Evolutionary conservation across 148 eudicot species (phyloP).

Genomic region (Beta vulgaris): DNA sequence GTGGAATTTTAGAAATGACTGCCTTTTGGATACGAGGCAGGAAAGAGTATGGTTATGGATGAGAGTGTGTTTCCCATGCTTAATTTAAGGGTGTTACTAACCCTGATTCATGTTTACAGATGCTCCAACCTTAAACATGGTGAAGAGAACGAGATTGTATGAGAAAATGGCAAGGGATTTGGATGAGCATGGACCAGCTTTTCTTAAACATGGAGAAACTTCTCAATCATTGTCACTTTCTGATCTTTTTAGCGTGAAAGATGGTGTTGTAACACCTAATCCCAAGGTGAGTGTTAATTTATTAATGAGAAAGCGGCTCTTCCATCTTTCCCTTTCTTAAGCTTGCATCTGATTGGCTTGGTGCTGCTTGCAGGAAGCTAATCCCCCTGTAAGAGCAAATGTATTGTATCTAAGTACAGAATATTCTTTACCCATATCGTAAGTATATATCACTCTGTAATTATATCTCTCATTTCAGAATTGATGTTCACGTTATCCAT

Average conservation of each 20-base stretch:
- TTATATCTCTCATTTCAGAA: neutral
- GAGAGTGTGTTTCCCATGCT: neutral
- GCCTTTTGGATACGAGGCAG: neutral
- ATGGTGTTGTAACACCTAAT: conserved; percentile 65
- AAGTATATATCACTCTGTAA: conserved; percentile 25
- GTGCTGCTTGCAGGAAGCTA: conserved; percentile 57
- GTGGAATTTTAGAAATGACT: neutral
- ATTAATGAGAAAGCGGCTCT: neutral
- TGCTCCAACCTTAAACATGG: conserved; percentile 42
- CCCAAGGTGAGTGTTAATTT: conserved; percentile 55
- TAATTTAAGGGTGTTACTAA: neutral
- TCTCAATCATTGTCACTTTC: conserved; percentile 87
- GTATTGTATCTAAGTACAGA: conserved; percentile 69
- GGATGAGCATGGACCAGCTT: conserved; percentile 74
- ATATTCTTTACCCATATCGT: conserved; percentile 73
- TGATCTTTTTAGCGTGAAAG: conserved; percentile 62
- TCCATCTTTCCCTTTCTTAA: neutral
- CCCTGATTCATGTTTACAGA: conserved; percentile 29
- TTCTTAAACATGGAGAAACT: conserved; percentile 82
- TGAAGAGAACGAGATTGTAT: conserved; percentile 60
- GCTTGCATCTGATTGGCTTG: conserved; percentile 18
- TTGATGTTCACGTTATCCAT: neutral
- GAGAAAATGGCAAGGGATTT: conserved; percentile 76
- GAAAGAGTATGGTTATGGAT: neutral
- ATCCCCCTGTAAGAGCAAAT: conserved; percentile 96